Conservation (phyloP, 148 eudicot species). For the Vaccinium myrtillus region DNA sequence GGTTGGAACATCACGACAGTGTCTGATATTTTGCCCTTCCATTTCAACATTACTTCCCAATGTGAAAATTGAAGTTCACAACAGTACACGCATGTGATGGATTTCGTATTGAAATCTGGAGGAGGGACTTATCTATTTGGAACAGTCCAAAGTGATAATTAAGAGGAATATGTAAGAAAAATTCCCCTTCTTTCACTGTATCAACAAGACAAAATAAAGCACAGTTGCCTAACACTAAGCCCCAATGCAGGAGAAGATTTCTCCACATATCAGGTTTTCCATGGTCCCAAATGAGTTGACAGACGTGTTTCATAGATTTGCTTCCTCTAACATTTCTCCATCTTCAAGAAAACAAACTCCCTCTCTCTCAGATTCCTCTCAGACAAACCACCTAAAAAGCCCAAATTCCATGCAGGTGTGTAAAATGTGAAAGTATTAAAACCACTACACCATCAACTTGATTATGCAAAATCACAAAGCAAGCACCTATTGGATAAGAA, state of each 20-base stretch:
- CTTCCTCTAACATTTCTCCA: not conserved
- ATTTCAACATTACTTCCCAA: constrained; percentile 2
- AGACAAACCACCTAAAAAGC: not conserved
- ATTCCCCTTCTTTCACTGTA: not conserved
- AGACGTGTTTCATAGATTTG: not conserved
- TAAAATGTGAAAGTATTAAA: not conserved
- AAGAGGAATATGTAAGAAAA: not conserved
- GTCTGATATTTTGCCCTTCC: not conserved
- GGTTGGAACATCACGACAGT: not conserved
- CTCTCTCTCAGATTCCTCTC: not conserved
- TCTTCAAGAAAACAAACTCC: not conserved
- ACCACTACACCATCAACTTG: not conserved
- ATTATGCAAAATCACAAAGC: not conserved
- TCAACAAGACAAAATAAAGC: not conserved
- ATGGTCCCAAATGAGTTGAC: not conserved
- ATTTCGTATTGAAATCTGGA: not conserved
- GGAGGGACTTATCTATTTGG: not conserved
- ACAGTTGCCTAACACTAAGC: not conserved
- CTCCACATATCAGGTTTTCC: not conserved
- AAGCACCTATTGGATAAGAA: not conserved
- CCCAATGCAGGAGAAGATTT: not conserved
- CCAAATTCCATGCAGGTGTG: not conserved
- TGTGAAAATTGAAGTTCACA: not conserved
- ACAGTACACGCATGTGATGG: not conserved
- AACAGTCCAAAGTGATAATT: not conserved